Percentiles rank a stretch among this genome's conserved stretches.
These are phyloP conservation scores for Dioscorea cayenensis DNA, from an alignment of 116 monocot genomes.

Conservation along the genomic window DNA sequence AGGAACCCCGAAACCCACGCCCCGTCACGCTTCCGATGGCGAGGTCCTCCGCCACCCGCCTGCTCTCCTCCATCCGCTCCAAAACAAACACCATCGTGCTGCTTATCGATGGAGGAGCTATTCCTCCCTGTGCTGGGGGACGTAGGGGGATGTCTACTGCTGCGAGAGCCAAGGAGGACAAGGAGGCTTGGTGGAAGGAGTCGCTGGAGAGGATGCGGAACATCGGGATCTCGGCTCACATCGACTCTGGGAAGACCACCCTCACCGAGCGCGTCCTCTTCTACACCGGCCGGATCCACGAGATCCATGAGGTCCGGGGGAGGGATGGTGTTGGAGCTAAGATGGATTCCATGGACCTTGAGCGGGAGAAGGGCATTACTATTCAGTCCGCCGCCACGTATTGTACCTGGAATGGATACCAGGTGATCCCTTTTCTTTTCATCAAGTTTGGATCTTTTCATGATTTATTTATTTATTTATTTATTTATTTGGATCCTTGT, in stretches of 20 bases:
- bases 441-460: not conserved
- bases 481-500: too few species aligned
- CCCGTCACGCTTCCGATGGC: not conserved
- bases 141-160: conserved; percentile 23
- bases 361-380: conserved; percentile 97
- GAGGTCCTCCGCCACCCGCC: conserved; percentile 11
- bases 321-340: conserved; percentile 86
- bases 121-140: not conserved
- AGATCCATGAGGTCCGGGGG: conserved; percentile 88
- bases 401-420: conserved; percentile 93
- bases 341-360: conserved; percentile 97
- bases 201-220: conserved; percentile 80
- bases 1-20: too few species aligned
- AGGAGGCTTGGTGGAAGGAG: conserved; percentile 81
- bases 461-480: not conserved
- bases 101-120: conserved; percentile 10
- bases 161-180: conserved; percentile 50
- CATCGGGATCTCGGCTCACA: conserved; percentile 99
- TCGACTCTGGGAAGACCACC: conserved; percentile 97
- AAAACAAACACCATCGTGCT: conserved; percentile 24
- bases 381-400: conserved; percentile 98
- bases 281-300: conserved; percentile 88
- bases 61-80: conserved; percentile 19
- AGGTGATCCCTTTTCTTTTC: conserved; percentile 27
- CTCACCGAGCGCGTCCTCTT: conserved; percentile 80